These are phyloP conservation scores for Sphaerulina musiva DNA, from an alignment of 2,329 filamentous ascomycete genomes.

Conservation along the genomic window DNA sequence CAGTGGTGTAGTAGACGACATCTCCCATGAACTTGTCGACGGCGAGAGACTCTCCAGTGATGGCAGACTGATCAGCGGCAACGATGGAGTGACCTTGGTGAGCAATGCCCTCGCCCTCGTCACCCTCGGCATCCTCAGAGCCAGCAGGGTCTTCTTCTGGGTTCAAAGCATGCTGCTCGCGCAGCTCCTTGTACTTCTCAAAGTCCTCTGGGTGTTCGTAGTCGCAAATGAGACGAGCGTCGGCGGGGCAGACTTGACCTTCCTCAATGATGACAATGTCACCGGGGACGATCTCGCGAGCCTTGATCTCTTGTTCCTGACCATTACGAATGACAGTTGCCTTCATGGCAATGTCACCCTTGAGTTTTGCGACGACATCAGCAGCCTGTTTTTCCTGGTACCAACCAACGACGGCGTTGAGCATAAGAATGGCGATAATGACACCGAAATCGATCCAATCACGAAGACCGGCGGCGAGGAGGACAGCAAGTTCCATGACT, in stretches of 20 bases:
- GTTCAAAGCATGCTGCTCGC: slow-evolving; percentile 46
- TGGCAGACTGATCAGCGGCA: slow-evolving; percentile 71
- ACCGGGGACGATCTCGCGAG: slow-evolving; percentile 67
- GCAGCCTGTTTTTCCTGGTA: slow-evolving; percentile 77
- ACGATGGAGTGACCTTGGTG: slow-evolving; percentile 61
- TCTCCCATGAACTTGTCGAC: slow-evolving; percentile 76
- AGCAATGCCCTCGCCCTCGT: slow-evolving; percentile 53
- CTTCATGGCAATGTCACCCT: slow-evolving; percentile 74
- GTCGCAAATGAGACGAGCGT: slow-evolving; percentile 65
- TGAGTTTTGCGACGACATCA: slow-evolving; percentile 66
- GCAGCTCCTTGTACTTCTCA: slow-evolving; percentile 60
- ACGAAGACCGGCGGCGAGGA: slow-evolving; percentile 65
- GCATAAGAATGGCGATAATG: slow-evolving; percentile 66
- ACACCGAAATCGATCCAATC: slow-evolving; percentile 75
- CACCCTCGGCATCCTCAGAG: slow-evolving; percentile 53
- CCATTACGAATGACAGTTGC: slow-evolving; percentile 62
- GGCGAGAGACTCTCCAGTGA: slow-evolving; percentile 72
- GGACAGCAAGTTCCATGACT: slow-evolving; percentile 73
- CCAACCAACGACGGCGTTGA: slow-evolving; percentile 72
- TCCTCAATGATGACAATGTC: slow-evolving; percentile 70
- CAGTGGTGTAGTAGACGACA: slow-evolving; percentile 69
- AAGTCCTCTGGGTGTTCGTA: slow-evolving; percentile 63
- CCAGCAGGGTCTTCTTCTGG: slow-evolving; percentile 55
- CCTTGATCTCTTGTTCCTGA: slow-evolving; percentile 61
- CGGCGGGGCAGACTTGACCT: slow-evolving; percentile 63